Conservation (phyloP, 176 grass and related monocot species). For the Juncus effusus region DNA sequence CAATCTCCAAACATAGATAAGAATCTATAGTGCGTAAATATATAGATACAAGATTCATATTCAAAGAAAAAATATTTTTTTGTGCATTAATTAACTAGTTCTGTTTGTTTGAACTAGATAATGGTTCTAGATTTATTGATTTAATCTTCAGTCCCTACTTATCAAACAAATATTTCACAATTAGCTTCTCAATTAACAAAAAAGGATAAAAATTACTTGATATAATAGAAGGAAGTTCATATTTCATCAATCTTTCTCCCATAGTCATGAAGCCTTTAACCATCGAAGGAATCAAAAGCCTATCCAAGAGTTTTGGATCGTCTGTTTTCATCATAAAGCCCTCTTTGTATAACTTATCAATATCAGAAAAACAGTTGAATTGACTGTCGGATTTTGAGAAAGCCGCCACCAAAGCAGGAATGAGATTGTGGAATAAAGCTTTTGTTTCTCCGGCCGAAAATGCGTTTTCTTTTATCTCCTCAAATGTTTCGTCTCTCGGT, state of each 20-base stretch:
- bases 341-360: conserved; percentile 42
- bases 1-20: not conserved
- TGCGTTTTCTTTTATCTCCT: conserved; percentile 29
- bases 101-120: too few species aligned
- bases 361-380: conserved; percentile 38
- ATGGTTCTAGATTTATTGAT: too few species aligned
- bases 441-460: conserved; percentile 6
- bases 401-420: conserved; percentile 32
- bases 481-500: conserved; percentile 59
- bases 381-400: conserved; percentile 19
- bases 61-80: not conserved
- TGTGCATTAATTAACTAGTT: not conserved
- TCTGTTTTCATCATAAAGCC: conserved; percentile 15
- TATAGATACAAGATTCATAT: too few species aligned
- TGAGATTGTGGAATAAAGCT: conserved; percentile 25
- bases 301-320: conserved; percentile 2
- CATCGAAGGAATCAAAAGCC: conserved; percentile 20
- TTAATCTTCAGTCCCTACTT: too few species aligned
- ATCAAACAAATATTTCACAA: too few species aligned
- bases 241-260: conserved; percentile 27
- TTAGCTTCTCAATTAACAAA: too few species aligned
- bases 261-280: conserved; percentile 21
- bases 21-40: too few species aligned
- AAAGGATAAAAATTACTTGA: conserved; percentile 20
- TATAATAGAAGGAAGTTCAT: conserved; percentile 35